Base-by-base conservation (phyloP, 2,329 filamentous ascomycete genomes). In the Fusarium hainanense region DNA sequence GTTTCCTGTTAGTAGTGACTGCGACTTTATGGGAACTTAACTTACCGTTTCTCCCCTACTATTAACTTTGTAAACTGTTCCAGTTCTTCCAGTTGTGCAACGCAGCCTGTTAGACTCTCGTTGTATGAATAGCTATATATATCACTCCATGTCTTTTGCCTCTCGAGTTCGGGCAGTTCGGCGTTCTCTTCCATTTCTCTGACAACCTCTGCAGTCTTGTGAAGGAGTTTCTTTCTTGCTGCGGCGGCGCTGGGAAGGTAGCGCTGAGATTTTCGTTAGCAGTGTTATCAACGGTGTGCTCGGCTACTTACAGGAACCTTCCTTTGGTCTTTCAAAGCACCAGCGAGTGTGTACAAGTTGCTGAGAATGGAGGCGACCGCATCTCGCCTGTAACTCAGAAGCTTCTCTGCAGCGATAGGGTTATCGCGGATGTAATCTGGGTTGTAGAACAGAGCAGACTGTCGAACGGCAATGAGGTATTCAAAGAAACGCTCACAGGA, bases 401-500 rank as follows among this genome's bases (percentile, higher is more conserved):
- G 79, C 21, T 81, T 80, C 59, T 83, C 81, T 2, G 82, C 82
- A 13, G 83, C 84, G n/a, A 82, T 78, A 12, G 84, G 80, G 65
- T 85, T 82, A 62, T 85, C 84, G 50, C 84, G 80, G 55, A 86
- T 80, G 66, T 84, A 85, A 34, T 82, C 82, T 2, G 86, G 84
- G 59, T 87, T 84, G 73, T 88, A 88, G 71, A 87, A 87, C 18
- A 89, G 76, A 3, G 85, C 85, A 4, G 86, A 85, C 71, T 89
- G 87, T 9, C 87, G 84, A 7, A 89, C 83, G 20, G 85, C 82
- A 27, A 89, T 84, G 58, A 88, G 81, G 64, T 88, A 85, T 66
- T 89, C 87, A 68, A 89, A 88, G 79, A 89, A 88, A 6, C 82
- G 81, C 74, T 89, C 87, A 57, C 85, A 87, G 9, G 82, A 80